A percentile compares a stretch with the other conserved stretches of the same genome.
phyloP scores from a whole-genome alignment of 768 basidiomycete species.

The Lactarius akahatsu region DNA sequence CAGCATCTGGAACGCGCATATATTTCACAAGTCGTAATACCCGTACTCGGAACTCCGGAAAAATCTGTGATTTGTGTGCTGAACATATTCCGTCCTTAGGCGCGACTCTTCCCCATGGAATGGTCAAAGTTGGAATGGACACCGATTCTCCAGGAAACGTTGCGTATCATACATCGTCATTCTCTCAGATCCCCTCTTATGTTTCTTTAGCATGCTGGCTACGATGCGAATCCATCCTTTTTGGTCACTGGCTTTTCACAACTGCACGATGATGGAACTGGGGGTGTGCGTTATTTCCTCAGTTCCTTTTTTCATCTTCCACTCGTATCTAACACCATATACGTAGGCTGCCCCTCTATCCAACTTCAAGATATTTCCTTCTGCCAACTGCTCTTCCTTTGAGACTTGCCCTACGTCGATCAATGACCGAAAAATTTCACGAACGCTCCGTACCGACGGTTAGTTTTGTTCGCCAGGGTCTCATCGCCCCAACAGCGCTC shows the following conservation, averaged over 20 bases:
- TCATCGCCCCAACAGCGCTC: background rate
- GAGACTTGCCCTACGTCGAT: slow-evolving; percentile 53
- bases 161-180: slow-evolving; percentile 35
- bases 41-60: no score
- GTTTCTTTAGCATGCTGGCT: slow-evolving; percentile 39
- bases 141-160: slow-evolving; percentile 64
- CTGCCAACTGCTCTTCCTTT: slow-evolving; percentile 51
- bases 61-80: background rate
- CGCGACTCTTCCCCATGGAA: slow-evolving; percentile 65
- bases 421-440: slow-evolving; percentile 43
- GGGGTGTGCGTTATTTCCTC: slow-evolving; percentile 44
- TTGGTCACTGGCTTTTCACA: slow-evolving; percentile 59
- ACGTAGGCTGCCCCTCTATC: slow-evolving; percentile 51
- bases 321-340: background rate
- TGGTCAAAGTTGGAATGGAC: slow-evolving; percentile 68
- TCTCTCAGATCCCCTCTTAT: background rate
- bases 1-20: background rate
- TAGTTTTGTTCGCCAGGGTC: slow-evolving; percentile 13
- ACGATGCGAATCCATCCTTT: slow-evolving; percentile 38
- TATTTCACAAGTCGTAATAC: no score
- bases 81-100: slow-evolving; percentile 40
- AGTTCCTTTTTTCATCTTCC: background rate
- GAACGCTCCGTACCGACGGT: slow-evolving; percentile 55
- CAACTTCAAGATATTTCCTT: slow-evolving; percentile 61
- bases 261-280: slow-evolving; percentile 61